Evolutionary conservation across 2,329 filamentous ascomycete species (phyloP).

Genomic region (Trichoderma aggressivum): DNA sequence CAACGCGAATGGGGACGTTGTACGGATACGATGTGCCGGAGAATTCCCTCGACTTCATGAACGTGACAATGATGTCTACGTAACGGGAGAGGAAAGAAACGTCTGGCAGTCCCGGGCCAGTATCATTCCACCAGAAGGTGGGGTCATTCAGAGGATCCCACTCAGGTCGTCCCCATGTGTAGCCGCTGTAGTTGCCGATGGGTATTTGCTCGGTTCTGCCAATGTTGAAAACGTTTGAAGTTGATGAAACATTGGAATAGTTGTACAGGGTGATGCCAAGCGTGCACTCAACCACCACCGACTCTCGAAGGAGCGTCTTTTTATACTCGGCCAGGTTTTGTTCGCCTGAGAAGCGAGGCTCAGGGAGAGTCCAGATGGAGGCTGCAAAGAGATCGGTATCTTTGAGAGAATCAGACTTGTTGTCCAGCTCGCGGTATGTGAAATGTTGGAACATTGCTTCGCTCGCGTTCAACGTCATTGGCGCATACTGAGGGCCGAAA

Average conservation of each 20-base stretch:
- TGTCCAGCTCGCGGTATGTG: neutral
- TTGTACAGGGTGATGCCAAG: neutral
- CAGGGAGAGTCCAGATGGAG: too few species aligned
- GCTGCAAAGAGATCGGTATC: neutral
- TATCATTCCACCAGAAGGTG: neutral
- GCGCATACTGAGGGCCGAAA: neutral
- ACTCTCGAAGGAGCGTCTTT: neutral
- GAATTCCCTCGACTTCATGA: neutral
- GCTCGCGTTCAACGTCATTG: too few species aligned
- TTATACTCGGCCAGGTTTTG: neutral
- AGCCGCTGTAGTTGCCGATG: neutral
- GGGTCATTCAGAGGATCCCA: too few species aligned
- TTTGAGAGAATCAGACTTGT: neutral
- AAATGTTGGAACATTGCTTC: neutral
- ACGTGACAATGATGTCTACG: neutral
- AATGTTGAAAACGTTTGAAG: neutral
- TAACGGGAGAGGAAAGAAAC: neutral
- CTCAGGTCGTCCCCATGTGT: accelerated
- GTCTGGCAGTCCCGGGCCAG: neutral
- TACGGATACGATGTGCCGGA: neutral
- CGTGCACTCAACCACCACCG: neutral
- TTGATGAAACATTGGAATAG: neutral
- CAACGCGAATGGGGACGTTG: too few species aligned
- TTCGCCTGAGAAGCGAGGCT: neutral
- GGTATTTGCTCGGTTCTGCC: neutral